Evolutionary conservation across 2,329 filamentous ascomycete species (phyloP), one percentile per base, ranked within the genome.

Genomic region (Cladophialophora chaetospira): DNA sequence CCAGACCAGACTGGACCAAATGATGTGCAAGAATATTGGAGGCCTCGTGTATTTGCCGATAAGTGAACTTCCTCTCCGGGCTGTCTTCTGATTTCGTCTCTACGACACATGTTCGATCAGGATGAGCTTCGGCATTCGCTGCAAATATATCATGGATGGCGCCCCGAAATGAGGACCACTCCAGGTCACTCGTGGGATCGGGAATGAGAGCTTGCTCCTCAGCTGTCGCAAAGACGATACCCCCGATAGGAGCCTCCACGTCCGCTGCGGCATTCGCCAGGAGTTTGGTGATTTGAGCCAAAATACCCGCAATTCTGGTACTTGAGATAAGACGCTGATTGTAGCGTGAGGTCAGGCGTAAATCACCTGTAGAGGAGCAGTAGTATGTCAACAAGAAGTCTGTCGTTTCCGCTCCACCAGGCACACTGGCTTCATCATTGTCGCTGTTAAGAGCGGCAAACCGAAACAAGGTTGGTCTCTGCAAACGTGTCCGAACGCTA

Each of bases 11-110:
- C 48, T 87, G 79, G 52, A 88, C 82, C 17, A 97, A 80, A 69
- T 96, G 83, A 73, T 96, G 86, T 19, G 91, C 89, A 5, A 97
- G 72, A 15, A 84, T 79, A 70, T 95, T 95, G 26, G 89, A 88
- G 0, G 88, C 87, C 75, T 96, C 88, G 69, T 91, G 82, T 69
- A 97, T 96, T 68, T 96, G 89, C 63, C 79, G 79, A 72, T 97
- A 97, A 21, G 86, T 93, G 73, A 94, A 97, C 46, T 74, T 75
- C 61, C 89, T 80, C 69, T 85, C 77, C 5, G 85, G 79, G 2
- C 79, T 76, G 26, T 68, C 73, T 48, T 66, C 70, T 1, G 70
- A 75, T 65, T 79, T 71, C 53, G 87, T 89, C 67, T 89, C 87
- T 2, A 88, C 78, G 3, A 89, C 85, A 66, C 87, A 89, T 53